Evolutionary conservation across 306 rosid genomes (phyloP), one percentile per base, ranked within the genome.

Genomic region (Chamaecrista fasciculata): DNA sequence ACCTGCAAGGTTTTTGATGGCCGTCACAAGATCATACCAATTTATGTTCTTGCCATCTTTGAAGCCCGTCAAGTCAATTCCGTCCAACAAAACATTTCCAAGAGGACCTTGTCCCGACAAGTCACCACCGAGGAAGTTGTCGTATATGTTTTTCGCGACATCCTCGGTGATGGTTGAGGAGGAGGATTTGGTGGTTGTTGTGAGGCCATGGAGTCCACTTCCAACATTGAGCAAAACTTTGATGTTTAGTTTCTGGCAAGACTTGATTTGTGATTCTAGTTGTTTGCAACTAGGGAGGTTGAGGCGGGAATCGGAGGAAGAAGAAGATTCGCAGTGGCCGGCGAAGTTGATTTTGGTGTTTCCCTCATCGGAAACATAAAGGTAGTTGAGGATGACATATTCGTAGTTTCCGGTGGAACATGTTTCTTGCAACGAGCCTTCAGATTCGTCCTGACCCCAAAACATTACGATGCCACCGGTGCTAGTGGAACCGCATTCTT

Each of bases 391-490:
- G 68, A 56, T 71, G 9, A 84, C 77, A 28, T 53, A 39, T 3
- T 39, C 16, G 61, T 78, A 81, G 39, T 25, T 80, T 23, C 82
- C 74, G 0, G 83, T 75, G 57, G 83, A 70, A 24, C 89, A 84
- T 15, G 89, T 71, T 19, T 75, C 69, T 0, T 57, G 23, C 5
- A 84, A 60, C 37, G 83, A 78, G 21, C 85, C 82, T 67, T 80
- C 85, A 5, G 20, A 7, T 8, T 50, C 57, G 36, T 62, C 47
- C 62, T 83, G 83, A 42, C 85, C 85, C 81, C 85, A 80, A 16
- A 80, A 83, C 36, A 77, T 40, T 9, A 79, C 78, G 4, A 80
- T 71, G 15, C 65, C 75, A 1, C 70, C 72, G 1, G n/a, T 5
- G 46, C 70, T 69, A 0, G n/a, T 5, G 46, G 46, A 40, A 1